Base-by-base conservation (phyloP, 257 asterid species). In the Phtheirospermum japonicum region DNA sequence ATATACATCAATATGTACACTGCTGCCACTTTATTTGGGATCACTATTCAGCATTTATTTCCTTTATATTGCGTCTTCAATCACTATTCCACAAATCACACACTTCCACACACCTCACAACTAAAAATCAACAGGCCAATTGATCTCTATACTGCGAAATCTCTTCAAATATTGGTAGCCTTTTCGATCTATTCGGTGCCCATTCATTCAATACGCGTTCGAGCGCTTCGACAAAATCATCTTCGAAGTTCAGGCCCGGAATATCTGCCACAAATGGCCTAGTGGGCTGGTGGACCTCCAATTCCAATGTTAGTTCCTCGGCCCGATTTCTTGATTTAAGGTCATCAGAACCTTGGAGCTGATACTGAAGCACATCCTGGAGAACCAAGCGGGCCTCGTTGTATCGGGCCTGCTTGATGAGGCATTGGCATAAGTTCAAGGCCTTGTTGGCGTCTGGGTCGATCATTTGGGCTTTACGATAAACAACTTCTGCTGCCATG, bases 361-460 rank as follows among this genome's bases (percentile, higher is more conserved):
- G 83, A 57, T 66, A 75, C 0, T 53, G 76, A 74, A 82, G 52
- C 18, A 89, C 94, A 6, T 86, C 85, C 18, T 83, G 77, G 8
- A 92, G 86, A 65, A 86, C 76, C 18, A 16, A 32, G 3, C 69
- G 70, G 30, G 94, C 97, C 37, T 92, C 97, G 0, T 79, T 62
- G 42, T 72, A 79, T 6, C 94, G 81, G 50, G 76, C 78, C 59
- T 82, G 95, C 9, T 76, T 76, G 36, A 85, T 73, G 54, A 92
- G 76, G 79, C 95, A 89, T 31, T 78, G 87, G 68, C 89, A 80
- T 20, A 89, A 71, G 78, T 89, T 89, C 67, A 87, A 65, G 54
- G 96, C 95, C 81, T 92, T 92, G 71, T 86, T 89, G 19, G 89
- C 79, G 30, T 92, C 97, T 0, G 88, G 82, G 5, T 92, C 93